phyloP scores from a whole-genome alignment of 2,329 filamentous ascomycete species.

The Microdochium paspali region DNA sequence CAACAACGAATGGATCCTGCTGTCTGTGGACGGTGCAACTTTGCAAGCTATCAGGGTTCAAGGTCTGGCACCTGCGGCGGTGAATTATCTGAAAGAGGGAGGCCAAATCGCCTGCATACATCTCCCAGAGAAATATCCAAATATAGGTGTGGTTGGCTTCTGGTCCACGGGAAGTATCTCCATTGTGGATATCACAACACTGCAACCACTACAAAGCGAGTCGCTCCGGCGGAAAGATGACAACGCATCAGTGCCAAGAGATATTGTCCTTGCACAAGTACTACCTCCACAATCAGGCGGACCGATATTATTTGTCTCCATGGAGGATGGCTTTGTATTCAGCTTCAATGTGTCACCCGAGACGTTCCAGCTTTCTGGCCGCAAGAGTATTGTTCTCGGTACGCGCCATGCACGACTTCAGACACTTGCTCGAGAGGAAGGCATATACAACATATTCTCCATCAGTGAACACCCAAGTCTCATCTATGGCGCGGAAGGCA shows the following conservation, averaged over 20 bases:
- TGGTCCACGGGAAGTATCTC: slow-evolving; percentile 78
- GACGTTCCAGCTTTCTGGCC: slow-evolving; percentile 56
- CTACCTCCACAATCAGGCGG: slow-evolving; percentile 48
- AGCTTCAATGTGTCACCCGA: slow-evolving; percentile 63
- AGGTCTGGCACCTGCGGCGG: slow-evolving; percentile 45
- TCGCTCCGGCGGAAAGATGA: slow-evolving; percentile 50
- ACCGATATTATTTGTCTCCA: slow-evolving; percentile 76
- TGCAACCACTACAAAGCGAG: slow-evolving; percentile 58
- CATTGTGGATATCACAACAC: slow-evolving; percentile 57
- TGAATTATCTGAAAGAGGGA: slow-evolving; percentile 51
- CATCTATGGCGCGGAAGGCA: slow-evolving; percentile 81
- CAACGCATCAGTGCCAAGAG: slow-evolving; percentile 71
- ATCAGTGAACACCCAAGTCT: slow-evolving; percentile 91
- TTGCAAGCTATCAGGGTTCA: slow-evolving; percentile 60
- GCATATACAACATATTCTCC: slow-evolving; percentile 74
- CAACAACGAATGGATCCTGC: slow-evolving; percentile 58
- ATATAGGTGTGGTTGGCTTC: slow-evolving; percentile 73
- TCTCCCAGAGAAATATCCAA: slow-evolving; percentile 52
- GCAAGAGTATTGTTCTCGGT: slow-evolving; percentile 77
- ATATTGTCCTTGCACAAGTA: slow-evolving; percentile 70
- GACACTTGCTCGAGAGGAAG: slow-evolving; percentile 58
- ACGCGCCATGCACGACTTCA: slow-evolving; percentile 79
- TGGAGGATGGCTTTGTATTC: slow-evolving; percentile 86
- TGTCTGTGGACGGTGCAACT: slow-evolving; percentile 68
- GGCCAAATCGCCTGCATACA: slow-evolving; percentile 84